These are phyloP conservation scores for Actinidia arguta DNA, from an alignment of 179 eudicot genomes.

Conservation along the genomic window DNA sequence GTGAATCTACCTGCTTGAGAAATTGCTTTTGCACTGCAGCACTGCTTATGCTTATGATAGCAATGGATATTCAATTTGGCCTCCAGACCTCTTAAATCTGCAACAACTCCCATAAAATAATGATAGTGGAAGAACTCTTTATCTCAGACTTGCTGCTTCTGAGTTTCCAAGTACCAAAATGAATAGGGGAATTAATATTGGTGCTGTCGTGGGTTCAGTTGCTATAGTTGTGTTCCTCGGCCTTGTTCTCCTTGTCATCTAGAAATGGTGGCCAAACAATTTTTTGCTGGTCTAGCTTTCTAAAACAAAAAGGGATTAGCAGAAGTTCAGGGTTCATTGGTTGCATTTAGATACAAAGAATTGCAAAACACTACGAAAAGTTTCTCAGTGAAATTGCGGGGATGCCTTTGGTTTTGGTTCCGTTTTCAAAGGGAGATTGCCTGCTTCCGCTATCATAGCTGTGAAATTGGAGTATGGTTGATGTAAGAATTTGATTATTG, in stretches of 20 bases:
- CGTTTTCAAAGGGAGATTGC: constrained; percentile 62
- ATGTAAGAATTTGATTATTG: too few species aligned
- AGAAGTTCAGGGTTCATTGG: constrained; percentile 48
- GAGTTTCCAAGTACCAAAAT: constrained; percentile 25
- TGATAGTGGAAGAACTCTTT: constrained; percentile 28
- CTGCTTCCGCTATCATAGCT: constrained; percentile 52
- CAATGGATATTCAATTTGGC: constrained; percentile 30
- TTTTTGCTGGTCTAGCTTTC: too few species aligned
- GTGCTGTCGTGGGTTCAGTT: constrained; percentile 33
- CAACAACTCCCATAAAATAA: constrained; percentile 25
- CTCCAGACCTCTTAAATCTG: constrained; percentile 19
- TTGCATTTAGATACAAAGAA: constrained; percentile 47
- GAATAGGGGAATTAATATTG: constrained; percentile 21
- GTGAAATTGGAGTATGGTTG: constrained; percentile 34
- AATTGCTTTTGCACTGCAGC: constrained; percentile 43
- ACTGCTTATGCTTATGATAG: constrained; percentile 34
- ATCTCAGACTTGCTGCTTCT: constrained; percentile 36
- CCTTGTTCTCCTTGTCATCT: constrained; percentile 23
- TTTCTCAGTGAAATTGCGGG: constrained; percentile 63
- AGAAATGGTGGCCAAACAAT: constrained; percentile 27
- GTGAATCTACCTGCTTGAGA: constrained; percentile 36
- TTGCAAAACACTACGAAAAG: constrained; percentile 57
- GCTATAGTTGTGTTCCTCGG: constrained; percentile 27
- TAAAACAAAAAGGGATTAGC: too few species aligned
- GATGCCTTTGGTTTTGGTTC: constrained; percentile 65